phyloP scores from a whole-genome alignment of 768 basidiomycete species.

The Cyclocybe aegerita region DNA sequence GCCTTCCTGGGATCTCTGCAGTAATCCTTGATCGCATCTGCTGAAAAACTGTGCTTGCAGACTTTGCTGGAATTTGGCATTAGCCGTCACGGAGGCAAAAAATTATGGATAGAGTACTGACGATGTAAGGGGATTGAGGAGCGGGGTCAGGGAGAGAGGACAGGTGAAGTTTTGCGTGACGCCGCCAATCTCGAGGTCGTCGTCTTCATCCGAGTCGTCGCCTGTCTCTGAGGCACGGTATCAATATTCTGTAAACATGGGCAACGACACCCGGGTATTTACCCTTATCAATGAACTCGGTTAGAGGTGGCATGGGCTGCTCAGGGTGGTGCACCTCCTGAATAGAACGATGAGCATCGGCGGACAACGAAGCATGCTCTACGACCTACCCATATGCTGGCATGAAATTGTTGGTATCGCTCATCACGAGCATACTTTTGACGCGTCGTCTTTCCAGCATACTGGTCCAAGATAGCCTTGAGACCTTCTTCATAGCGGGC shows the following conservation, averaged over 20 bases:
- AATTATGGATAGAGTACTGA: conserved; percentile 35
- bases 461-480: conserved; percentile 40
- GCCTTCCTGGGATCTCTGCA: conserved; percentile 37
- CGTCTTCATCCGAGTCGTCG: conserved; percentile 81
- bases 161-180: conserved; percentile 82
- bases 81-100: conserved; percentile 3
- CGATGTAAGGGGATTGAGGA: conserved; percentile 82
- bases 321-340: conserved; percentile 71
- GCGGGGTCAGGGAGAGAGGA: conserved; percentile 67
- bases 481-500: conserved; percentile 52
- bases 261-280: conserved; percentile 4
- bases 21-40: conserved; percentile 63
- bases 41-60: conserved; percentile 86
- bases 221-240: conserved; percentile 59
- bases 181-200: conserved; percentile 88
- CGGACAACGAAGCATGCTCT: background rate
- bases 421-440: conserved; percentile 75
- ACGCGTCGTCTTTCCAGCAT: conserved; percentile 62
- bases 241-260: background rate
- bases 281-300: conserved; percentile 73
- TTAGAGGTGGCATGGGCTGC: conserved; percentile 73
- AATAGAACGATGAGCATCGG: background rate
- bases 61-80: conserved; percentile 37
- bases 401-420: conserved; percentile 60
- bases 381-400: conserved; percentile 62